Conservation (phyloP, 2,329 filamentous ascomycete species). For the Arachnomyces sp. region DNA sequence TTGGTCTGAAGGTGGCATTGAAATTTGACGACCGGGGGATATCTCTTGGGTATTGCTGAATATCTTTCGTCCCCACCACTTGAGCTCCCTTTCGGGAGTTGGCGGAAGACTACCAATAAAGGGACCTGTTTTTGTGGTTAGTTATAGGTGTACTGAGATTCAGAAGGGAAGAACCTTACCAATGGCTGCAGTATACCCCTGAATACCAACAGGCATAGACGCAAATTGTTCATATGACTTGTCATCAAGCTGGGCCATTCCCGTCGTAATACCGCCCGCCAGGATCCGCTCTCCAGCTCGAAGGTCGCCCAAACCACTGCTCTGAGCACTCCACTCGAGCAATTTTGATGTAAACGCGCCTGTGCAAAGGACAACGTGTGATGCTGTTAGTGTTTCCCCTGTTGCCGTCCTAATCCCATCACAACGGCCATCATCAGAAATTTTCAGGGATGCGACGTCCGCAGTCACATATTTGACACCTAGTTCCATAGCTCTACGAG, state of each 20-base stretch:
- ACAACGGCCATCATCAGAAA: slow-evolving; percentile 37
- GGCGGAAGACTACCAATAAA: slow-evolving; percentile 54
- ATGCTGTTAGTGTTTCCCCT: slow-evolving; percentile 13
- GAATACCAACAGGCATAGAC: slow-evolving; percentile 39
- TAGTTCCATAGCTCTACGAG: slow-evolving; percentile 41
- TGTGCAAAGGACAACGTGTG: slow-evolving; percentile 16
- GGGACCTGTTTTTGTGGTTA: slow-evolving; percentile 34
- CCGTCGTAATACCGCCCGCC: slow-evolving; percentile 40
- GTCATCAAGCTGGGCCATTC: slow-evolving; percentile 40
- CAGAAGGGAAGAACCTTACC: slow-evolving; percentile 14
- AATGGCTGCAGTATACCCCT: slow-evolving; percentile 35
- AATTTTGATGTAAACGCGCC: slow-evolving; percentile 19
- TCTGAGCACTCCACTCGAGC: slow-evolving; percentile 35
- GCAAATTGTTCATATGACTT: slow-evolving; percentile 30
- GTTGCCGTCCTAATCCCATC: slow-evolving; percentile 12
- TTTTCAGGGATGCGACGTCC: slow-evolving; percentile 27
- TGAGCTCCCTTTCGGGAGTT: slow-evolving; percentile 41
- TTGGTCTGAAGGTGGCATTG: slow-evolving; percentile 45
- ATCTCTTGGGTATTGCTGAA: slow-evolving; percentile 51
- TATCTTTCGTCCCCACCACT: slow-evolving; percentile 57
- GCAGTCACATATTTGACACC: slow-evolving; percentile 52
- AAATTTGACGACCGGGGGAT: slow-evolving; percentile 48
- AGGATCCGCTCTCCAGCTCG: slow-evolving; percentile 44
- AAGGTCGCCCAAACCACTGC: slow-evolving; percentile 26
- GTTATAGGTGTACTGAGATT: slow-evolving; percentile 10